Evolutionary conservation across 192 early-diverging fungal species (phyloP).

Genomic region (Rhizophagus clarus): DNA sequence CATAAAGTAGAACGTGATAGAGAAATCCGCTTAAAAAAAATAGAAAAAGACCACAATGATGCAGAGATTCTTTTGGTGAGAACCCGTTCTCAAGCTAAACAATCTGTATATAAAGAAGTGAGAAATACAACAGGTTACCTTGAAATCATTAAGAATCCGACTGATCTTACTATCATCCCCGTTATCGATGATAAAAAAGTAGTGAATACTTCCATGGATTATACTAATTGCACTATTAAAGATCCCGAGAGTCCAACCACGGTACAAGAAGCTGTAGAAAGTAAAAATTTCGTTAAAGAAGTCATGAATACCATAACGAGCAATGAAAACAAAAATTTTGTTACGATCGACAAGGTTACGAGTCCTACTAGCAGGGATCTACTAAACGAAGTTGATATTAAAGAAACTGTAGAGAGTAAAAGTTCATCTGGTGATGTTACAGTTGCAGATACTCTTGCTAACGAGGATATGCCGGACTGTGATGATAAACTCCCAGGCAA

Average conservation of each 20-base stretch:
- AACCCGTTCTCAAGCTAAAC: neutral
- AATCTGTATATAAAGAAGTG: neutral
- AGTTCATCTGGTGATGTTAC: neutral
- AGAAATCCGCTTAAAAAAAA: neutral
- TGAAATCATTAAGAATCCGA: neutral
- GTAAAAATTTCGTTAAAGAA: too few relatives aligned
- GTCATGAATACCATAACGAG: too few relatives aligned
- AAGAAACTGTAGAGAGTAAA: neutral
- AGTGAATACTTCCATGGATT: too few relatives aligned
- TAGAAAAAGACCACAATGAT: neutral
- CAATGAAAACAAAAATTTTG: too few relatives aligned
- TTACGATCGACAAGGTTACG: too few relatives aligned
- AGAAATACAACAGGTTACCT: neutral
- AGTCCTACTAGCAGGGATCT: too few relatives aligned
- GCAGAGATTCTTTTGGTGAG: neutral
- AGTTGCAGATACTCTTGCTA: neutral
- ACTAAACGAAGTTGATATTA: neutral
- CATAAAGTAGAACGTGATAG: neutral
- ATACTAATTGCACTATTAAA: too few relatives aligned
- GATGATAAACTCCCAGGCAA: neutral
- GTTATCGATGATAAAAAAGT: too few relatives aligned
- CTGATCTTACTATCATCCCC: neutral
- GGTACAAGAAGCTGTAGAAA: too few relatives aligned
- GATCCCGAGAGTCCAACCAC: too few relatives aligned
- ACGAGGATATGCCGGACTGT: neutral